These are phyloP conservation scores for Entonaema liquescens DNA, from an alignment of 495 filamentous ascomycete species.

Conservation along the genomic window DNA sequence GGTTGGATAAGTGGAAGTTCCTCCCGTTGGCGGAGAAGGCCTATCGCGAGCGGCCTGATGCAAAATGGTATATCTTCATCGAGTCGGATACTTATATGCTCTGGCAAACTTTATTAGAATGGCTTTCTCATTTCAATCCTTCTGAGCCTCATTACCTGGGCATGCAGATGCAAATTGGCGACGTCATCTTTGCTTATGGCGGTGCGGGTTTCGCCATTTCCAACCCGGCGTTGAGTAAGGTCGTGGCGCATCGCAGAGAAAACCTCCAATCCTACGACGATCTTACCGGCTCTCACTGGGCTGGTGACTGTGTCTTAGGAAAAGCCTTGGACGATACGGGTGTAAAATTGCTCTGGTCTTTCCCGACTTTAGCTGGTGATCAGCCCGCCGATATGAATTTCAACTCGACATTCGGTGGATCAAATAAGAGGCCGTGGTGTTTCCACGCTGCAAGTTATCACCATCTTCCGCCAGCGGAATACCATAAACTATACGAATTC, in stretches of 20 bases:
- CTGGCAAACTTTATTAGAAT: slow-evolving; percentile 63
- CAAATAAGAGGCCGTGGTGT: slow-evolving; percentile 58
- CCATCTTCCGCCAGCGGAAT: slow-evolving; percentile 56
- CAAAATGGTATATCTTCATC: slow-evolving; percentile 71
- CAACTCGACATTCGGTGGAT: slow-evolving; percentile 53
- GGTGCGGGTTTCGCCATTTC: slow-evolving; percentile 64
- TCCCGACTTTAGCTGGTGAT: slow-evolving; percentile 53
- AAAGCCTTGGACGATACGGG: slow-evolving; percentile 55
- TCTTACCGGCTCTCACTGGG: slow-evolving; percentile 55
- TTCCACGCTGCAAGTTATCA: slow-evolving; percentile 60
- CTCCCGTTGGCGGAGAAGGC: slow-evolving; percentile 66
- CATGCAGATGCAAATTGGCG: slow-evolving; percentile 50
- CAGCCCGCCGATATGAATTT: slow-evolving; percentile 52
- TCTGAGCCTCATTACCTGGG: slow-evolving; percentile 61
- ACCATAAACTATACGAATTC: slow-evolving; percentile 55
- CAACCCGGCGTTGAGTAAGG: slow-evolving; percentile 55
- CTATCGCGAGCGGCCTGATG: slow-evolving; percentile 53
- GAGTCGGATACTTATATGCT: slow-evolving; percentile 70
- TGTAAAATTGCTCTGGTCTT: slow-evolving; percentile 55
- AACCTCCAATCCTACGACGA: slow-evolving; percentile 45
- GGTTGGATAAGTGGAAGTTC: slow-evolving; percentile 73
- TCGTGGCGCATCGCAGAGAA: slow-evolving; percentile 43
- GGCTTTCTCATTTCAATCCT: slow-evolving; percentile 58
- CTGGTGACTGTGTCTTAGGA: slow-evolving; percentile 63
- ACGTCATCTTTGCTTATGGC: slow-evolving; percentile 61